Base-by-base conservation (phyloP, 352 stramenopile genomes). In the Albugo laibachii region DNA sequence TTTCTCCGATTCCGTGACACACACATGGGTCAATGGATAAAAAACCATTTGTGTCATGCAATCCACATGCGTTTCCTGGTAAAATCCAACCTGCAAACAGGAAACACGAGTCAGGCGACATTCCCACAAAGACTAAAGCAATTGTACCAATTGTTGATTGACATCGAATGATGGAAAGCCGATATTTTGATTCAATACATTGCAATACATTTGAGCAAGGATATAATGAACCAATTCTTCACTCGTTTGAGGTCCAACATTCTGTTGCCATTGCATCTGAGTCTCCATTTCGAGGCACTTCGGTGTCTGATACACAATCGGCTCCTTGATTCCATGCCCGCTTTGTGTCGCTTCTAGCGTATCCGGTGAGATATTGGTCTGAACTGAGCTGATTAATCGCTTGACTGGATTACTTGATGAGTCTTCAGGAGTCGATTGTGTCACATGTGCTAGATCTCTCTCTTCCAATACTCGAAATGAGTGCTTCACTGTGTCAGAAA, bases 211-310 rank as follows among this genome's bases (percentile, higher is more conserved):
- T 21, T 63, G 59, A 27, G 73, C 73, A 24, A 85, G 55, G 41
- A 85, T 85, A 62, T 82, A 83, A 49, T 79, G 83, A n/a, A 85
- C 73, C 47, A 80, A 61, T 34, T 83, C 73, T 63, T 85, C 73
- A 36, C 24, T 31, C 24, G 3, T 8, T 31, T 31, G 24, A 31
- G 24, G 3, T 31, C 8, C 24, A 31, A 3, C 8, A 31, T 31
- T 31, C 24, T 31, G 24, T 31, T 31, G 3, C 24, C 24, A 31
- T 31, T 31, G 24, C 24, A 31, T 10, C 8, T 31, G 24, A 10
- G 24, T 31, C 24, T 31, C 24, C 24, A 31, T 31, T 31, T 31
- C 8, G 3, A 8, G 3, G 24, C 3, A 10, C 8, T 31, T 31
- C 3, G 24, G 8, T 31, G 24, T 3, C 8, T 3, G 3, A 31